phyloP scores from a whole-genome alignment of 78 protist species.

The Pelomyxa schiedti region DNA sequence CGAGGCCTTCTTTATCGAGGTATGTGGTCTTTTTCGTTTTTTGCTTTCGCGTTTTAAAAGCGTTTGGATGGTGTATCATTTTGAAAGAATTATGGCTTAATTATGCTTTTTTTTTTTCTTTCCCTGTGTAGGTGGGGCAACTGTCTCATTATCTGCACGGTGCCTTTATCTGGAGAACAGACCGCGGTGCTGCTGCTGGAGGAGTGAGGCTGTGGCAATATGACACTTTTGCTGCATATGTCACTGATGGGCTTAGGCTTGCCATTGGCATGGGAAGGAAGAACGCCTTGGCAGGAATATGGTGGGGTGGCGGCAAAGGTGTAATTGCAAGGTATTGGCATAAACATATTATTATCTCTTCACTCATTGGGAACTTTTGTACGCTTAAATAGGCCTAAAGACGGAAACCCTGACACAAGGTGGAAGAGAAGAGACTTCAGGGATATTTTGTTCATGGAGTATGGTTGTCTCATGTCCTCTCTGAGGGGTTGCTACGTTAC shows the following conservation, averaged over 20 bases:
- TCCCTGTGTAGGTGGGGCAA: background rate
- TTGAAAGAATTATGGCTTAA: no score
- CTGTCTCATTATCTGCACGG: background rate
- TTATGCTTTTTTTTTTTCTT: no score
- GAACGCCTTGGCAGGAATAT: conserved; percentile 14
- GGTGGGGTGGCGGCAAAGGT: conserved; percentile 30
- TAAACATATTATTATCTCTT: no score
- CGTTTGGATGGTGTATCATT: no score
- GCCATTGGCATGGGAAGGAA: conserved; percentile 12
- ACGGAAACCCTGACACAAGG: background rate
- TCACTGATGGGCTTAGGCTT: conserved; percentile 18
- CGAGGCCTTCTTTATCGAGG: background rate
- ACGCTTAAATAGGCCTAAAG: background rate
- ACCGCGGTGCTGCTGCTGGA: background rate
- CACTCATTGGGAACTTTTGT: background rate
- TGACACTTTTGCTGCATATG: background rate
- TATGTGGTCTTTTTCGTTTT: no score
- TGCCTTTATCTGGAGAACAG: background rate
- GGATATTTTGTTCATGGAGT: background rate
- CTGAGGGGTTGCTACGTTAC: background rate
- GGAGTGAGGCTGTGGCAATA: conserved; percentile 10
- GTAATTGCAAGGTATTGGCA: no score
- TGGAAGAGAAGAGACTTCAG: background rate
- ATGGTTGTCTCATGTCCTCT: background rate
- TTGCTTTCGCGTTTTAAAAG: no score